These are phyloP conservation scores for Ceratobasidium sp. DNA, from an alignment of 1,284 basidiomycete genomes.

Conservation along the genomic window DNA sequence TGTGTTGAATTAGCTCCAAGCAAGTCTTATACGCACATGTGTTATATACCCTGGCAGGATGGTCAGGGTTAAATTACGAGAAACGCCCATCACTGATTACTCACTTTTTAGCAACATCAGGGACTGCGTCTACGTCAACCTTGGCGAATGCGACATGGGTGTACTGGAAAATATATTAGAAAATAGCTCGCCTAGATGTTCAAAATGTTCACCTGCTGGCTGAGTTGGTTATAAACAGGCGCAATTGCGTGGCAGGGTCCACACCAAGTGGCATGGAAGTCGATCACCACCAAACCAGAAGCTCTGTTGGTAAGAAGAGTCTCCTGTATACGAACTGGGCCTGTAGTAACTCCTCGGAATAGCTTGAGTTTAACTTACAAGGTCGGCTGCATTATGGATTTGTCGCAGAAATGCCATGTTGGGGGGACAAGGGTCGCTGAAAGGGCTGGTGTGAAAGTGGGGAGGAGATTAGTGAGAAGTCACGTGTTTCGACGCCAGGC, in stretches of 20 bases:
- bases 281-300: slow-evolving; percentile 53
- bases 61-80: not conserved
- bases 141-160: slow-evolving; percentile 55
- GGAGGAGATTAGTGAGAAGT: not conserved
- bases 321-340: slow-evolving; percentile 8
- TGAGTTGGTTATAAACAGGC: slow-evolving; percentile 50
- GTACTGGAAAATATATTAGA: slow-evolving; percentile 46
- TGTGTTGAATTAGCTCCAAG: not conserved
- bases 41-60: slow-evolving; percentile 17
- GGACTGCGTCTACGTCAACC: slow-evolving; percentile 56
- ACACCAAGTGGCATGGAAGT: slow-evolving; percentile 57
- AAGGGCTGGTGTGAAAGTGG: not conserved
- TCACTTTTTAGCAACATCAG: slow-evolving; percentile 55
- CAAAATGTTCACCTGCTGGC: slow-evolving; percentile 47
- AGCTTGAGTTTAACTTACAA: too few relatives aligned
- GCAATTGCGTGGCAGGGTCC: slow-evolving; percentile 53
- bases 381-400: slow-evolving; percentile 20
- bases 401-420: slow-evolving; percentile 36
- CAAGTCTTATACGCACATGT: not conserved
- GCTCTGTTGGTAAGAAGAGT: slow-evolving; percentile 41
- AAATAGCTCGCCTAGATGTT: too few relatives aligned
- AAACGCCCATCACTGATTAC: not conserved
- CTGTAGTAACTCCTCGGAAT: too few relatives aligned
- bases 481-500: slow-evolving; percentile 20
- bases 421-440: not conserved